These are phyloP conservation scores for Pelargonium cotyledonis DNA, from an alignment of 441 rosid species.

Conservation along the genomic window DNA sequence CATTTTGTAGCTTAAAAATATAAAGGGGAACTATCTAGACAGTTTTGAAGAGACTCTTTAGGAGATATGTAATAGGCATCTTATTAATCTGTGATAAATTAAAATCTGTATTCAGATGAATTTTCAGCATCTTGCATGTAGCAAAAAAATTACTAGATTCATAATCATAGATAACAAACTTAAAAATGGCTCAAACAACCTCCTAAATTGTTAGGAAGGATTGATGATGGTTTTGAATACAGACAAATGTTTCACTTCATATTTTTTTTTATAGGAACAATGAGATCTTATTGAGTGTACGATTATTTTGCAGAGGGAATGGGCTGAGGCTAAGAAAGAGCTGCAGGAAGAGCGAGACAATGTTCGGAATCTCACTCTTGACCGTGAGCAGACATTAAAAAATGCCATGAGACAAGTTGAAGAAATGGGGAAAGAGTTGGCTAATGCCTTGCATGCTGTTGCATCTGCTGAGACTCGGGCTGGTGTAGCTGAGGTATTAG, in stretches of 20 bases:
- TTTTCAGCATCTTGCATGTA: background rate
- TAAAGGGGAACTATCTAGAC: background rate
- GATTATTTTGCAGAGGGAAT: conserved; percentile 61
- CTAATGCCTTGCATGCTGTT: conserved; percentile 68
- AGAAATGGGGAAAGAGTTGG: conserved; percentile 73
- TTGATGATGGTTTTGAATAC: background rate
- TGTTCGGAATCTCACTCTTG: conserved; percentile 55
- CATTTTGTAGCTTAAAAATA: background rate
- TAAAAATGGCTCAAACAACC: background rate
- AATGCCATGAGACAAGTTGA: conserved; percentile 80
- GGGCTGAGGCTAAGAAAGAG: conserved; percentile 92
- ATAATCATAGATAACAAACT: background rate
- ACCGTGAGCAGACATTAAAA: conserved; percentile 64
- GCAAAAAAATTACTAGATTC: background rate
- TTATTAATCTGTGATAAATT: too few relatives aligned
- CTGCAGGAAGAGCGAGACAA: conserved; percentile 74
- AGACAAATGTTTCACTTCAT: background rate
- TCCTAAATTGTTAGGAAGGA: background rate
- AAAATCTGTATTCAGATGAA: too few relatives aligned
- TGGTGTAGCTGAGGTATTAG: conserved; percentile 73
- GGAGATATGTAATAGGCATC: too few relatives aligned
- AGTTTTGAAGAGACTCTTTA: background rate
- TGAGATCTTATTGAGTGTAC: background rate
- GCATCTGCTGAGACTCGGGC: conserved; percentile 85
- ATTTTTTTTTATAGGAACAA: background rate